phyloP scores from a whole-genome alignment of 2,329 filamentous ascomycete species.

The Pyricularia sp. region DNA sequence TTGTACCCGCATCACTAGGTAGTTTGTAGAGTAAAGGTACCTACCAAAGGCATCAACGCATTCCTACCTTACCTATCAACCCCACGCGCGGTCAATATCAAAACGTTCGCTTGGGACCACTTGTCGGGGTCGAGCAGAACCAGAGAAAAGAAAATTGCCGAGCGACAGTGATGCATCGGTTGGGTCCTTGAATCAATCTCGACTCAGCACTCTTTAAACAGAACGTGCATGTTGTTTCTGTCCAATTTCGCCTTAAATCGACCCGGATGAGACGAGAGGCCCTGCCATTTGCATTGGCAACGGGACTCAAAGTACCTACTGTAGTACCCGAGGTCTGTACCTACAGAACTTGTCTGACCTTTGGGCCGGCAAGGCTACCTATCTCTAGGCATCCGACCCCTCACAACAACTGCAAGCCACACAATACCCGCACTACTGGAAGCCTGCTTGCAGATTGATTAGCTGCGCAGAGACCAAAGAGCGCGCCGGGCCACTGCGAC shows the following conservation, averaged over 20 bases:
- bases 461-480: not conserved
- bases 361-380: not conserved
- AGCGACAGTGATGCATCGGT: not conserved
- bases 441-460: not conserved
- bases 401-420: not conserved
- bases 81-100: not conserved
- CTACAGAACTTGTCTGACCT: not conserved
- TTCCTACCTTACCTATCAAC: not conserved
- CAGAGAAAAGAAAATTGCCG: not conserved
- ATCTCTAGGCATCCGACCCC: not conserved
- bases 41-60: not conserved
- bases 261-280: not conserved
- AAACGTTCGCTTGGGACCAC: not conserved
- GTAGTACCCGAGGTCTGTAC: not conserved
- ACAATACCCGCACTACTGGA: not conserved
- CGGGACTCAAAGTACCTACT: not conserved
- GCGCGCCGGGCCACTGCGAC: not conserved
- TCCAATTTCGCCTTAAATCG: not conserved
- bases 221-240: not conserved
- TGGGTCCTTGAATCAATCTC: not conserved
- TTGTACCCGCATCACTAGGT: not conserved
- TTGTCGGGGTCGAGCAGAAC: not conserved
- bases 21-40: not conserved
- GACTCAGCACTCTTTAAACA: not conserved
- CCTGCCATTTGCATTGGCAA: not conserved